Evolutionary conservation across 345 rosid genomes (phyloP).

Genomic region (Zanthoxylum bungeanum): DNA sequence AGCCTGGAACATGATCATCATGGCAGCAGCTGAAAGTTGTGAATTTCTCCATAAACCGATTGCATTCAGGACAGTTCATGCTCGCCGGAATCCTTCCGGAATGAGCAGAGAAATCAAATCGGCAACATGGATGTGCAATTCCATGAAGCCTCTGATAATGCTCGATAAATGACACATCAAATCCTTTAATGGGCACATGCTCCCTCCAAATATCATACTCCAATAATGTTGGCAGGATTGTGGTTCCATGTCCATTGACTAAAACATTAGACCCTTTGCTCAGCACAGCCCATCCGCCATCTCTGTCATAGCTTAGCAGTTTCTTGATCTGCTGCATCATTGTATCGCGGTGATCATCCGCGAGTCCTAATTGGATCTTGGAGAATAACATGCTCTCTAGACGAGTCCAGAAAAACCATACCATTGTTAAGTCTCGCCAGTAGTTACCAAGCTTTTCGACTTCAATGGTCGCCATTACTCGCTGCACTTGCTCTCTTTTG

Average conservation of each 20-base stretch:
- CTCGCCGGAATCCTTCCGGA: constrained; percentile 60
- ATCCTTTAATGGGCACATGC: constrained; percentile 51
- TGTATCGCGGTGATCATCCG: constrained; percentile 54
- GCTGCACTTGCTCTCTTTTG: constrained; percentile 57
- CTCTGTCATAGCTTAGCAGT: constrained; percentile 74
- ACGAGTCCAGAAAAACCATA: constrained; percentile 96
- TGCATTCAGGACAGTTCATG: constrained; percentile 81
- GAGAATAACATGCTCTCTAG: constrained; percentile 87
- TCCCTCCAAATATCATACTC: constrained; percentile 72
- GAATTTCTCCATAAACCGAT: constrained; percentile 67
- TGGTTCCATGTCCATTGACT: constrained; percentile 56
- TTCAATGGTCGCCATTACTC: constrained; percentile 32
- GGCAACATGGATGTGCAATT: constrained; percentile 54
- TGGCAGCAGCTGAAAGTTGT: constrained; percentile 75
- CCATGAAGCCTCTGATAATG: constrained; percentile 48
- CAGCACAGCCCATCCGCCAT: constrained; percentile 81
- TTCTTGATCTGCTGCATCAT: constrained; percentile 80
- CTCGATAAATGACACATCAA: constrained; percentile 51
- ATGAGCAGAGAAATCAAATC: constrained; percentile 62
- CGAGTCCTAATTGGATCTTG: constrained; percentile 72
- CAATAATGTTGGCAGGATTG: constrained; percentile 41
- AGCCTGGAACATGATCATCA: constrained; percentile 33
- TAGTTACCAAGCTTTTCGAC: constrained; percentile 51
- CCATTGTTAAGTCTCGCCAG: constrained; percentile 64
- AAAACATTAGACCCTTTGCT: constrained; percentile 57